Base-by-base conservation (phyloP, 2,329 filamentous ascomycete genomes). In the Trichoderma breve region DNA sequence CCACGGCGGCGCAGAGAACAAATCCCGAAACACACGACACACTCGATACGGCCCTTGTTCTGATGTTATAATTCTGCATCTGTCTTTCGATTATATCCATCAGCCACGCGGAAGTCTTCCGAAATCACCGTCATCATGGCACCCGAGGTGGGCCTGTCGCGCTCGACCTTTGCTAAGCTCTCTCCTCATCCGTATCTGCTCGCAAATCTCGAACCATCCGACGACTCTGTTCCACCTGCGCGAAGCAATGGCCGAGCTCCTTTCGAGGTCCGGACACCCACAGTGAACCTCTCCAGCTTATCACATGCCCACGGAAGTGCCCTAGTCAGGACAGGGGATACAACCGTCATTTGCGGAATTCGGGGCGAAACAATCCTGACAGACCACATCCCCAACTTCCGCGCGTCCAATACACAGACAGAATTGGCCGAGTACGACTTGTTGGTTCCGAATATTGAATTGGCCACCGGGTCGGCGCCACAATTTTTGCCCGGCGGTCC, bases 331-430 rank as follows among this genome's bases (percentile, higher is more conserved):
- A 86, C 93, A 66, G 96, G 96, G 61, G 93, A 97, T 81, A 98
- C 95, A 1, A 94, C 94, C 1, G 93, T 95, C n/a, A 95, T 99
- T 47, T 98, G 95, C 79, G 96, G 95, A 71, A 90, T 99, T 24
- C 90, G 95, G 58, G 95, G 88, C 67, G 96, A 99, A 83, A 91
- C 97, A 7, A 85, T 99, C 30, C 86, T 91, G 62, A 91, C 92
- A 3, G 87, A 88, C 64, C 90, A 93, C 79, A 93, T 97, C 72
- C 91, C 91, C 62, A 90, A 89, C 76, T 92, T 86, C 82, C 84
- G 91, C 77, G 73, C 82, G 75, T 77, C 80, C 75, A 77, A 82
- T 78, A 73, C 75, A 73, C 74, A 83, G 74, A 77, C 81, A 68
- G 89, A 89, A 80, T 82, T 90, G 70, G 84, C 83, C 73, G 88